phyloP scores from a whole-genome alignment of 495 filamentous ascomycete genomes.

The Penicillium lagena region DNA sequence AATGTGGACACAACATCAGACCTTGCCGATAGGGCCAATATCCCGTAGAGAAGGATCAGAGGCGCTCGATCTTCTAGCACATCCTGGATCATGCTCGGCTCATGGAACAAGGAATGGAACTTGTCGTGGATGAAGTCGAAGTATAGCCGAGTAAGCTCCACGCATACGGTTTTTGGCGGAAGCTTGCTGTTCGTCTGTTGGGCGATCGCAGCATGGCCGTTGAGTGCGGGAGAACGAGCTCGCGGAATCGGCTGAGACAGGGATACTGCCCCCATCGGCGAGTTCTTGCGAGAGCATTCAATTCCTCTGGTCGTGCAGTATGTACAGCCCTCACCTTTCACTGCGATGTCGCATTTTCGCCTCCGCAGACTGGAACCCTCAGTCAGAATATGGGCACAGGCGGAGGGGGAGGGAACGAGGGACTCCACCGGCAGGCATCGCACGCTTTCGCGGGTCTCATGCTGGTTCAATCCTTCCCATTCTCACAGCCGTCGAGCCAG shows the following conservation, averaged over 20 bases:
- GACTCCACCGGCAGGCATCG: slow-evolving; percentile 8
- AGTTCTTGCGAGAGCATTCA: too few species aligned
- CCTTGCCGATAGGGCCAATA: slow-evolving; percentile 27
- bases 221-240: too few species aligned
- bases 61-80: slow-evolving; percentile 10
- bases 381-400: neutral
- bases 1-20: neutral
- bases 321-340: neutral
- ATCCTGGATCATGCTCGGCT: slow-evolving; percentile 21
- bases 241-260: too few species aligned
- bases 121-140: slow-evolving; percentile 36
- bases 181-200: neutral
- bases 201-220: neutral
- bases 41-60: slow-evolving; percentile 18
- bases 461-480: neutral
- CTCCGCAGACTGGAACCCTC: slow-evolving; percentile 8
- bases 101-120: slow-evolving; percentile 33
- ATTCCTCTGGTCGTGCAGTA: neutral
- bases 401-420: neutral
- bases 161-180: slow-evolving; percentile 11
- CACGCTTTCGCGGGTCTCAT: slow-evolving; percentile 17
- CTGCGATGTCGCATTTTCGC: neutral
- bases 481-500: too few species aligned
- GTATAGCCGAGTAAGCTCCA: slow-evolving; percentile 28
- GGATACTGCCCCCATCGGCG: too few species aligned